Evolutionary conservation across 345 rosid genomes (phyloP).

Genomic region (Citrus medica): DNA sequence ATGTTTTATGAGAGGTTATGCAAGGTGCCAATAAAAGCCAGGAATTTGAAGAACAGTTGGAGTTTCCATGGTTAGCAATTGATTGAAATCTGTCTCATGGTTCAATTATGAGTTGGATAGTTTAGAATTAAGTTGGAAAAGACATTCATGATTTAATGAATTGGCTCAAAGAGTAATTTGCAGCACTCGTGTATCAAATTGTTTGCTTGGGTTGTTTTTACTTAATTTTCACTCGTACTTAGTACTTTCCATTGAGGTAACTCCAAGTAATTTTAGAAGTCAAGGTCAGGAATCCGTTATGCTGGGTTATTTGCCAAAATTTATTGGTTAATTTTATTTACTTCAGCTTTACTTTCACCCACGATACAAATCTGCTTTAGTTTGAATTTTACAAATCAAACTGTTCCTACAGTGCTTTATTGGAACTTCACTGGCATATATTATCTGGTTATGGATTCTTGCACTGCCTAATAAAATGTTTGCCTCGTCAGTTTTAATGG

Average conservation of each 20-base stretch:
- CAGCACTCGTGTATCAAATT: no score
- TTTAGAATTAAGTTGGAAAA: no score
- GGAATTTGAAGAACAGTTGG: not conserved
- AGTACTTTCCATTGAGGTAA: no score
- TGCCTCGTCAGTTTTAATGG: conserved; percentile 81
- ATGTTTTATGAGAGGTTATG: not conserved
- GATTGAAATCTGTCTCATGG: no score
- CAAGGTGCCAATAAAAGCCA: not conserved
- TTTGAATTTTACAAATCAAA: not conserved
- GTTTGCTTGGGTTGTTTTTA: no score
- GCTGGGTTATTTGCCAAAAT: not conserved
- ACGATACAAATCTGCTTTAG: not conserved
- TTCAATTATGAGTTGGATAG: no score
- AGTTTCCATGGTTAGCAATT: no score
- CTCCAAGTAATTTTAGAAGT: no score
- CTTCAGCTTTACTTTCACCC: not conserved
- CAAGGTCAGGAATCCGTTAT: not conserved
- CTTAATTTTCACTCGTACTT: no score
- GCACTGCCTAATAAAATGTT: conserved; percentile 1
- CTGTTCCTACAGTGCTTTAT: not conserved
- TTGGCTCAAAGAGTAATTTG: no score
- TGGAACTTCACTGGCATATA: not conserved
- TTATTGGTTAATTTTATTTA: not conserved
- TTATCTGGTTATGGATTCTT: not conserved
- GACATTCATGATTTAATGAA: no score